A percentile compares a stretch with the other conserved stretches of the same genome.
Conservation (phyloP, 495 filamentous ascomycete genomes). For the Talaromyces ruber region DNA sequence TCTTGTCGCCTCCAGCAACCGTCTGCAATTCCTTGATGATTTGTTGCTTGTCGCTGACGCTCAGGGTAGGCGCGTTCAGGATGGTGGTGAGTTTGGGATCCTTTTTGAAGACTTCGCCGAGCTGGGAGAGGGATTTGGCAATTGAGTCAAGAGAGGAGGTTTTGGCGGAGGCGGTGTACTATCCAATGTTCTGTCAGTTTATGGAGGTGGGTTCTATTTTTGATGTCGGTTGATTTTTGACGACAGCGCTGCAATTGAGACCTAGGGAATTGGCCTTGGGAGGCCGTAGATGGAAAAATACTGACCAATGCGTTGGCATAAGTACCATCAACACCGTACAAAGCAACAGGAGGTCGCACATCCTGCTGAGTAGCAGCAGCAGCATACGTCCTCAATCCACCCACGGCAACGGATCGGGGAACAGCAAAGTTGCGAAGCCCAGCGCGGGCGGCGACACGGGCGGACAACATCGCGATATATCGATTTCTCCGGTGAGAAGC, state of each 20-base stretch:
- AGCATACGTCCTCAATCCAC: slow-evolving; percentile 64
- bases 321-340: slow-evolving; percentile 95
- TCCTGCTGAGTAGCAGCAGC: slow-evolving; percentile 55
- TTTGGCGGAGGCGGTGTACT: slow-evolving; percentile 97
- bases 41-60: slow-evolving; percentile 64
- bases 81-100: slow-evolving; percentile 71
- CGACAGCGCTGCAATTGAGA: neutral
- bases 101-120: slow-evolving; percentile 64
- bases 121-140: slow-evolving; percentile 61
- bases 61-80: slow-evolving; percentile 73
- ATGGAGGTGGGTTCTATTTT: slow-evolving; percentile 3
- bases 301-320: slow-evolving; percentile 97
- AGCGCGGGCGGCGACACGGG: slow-evolving; percentile 35
- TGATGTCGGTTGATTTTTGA: slow-evolving; percentile 4
- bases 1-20: slow-evolving; percentile 61
- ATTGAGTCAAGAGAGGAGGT: slow-evolving; percentile 71
- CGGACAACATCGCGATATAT: slow-evolving; percentile 31
- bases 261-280: neutral
- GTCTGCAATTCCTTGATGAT: slow-evolving; percentile 81
- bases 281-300: slow-evolving; percentile 11
- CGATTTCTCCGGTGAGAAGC: neutral
- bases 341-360: slow-evolving; percentile 74
- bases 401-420: slow-evolving; percentile 35
- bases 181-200: slow-evolving; percentile 5
- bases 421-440: slow-evolving; percentile 36